These are phyloP conservation scores for Cyclocybe cylindracea DNA, from an alignment of 768 basidiomycete genomes.

Conservation along the genomic window DNA sequence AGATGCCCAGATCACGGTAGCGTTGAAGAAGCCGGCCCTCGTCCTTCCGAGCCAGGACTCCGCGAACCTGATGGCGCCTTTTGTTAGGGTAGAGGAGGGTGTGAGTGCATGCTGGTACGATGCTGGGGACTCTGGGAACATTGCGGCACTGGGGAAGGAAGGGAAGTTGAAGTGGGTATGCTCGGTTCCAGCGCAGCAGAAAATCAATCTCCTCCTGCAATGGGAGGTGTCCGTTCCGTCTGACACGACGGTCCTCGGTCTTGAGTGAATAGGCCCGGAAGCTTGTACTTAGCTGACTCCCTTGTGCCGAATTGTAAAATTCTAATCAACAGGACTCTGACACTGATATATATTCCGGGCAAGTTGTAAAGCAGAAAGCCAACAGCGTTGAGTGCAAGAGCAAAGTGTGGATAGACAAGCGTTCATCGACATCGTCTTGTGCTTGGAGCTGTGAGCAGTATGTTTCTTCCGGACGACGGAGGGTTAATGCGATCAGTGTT, in stretches of 20 bases:
- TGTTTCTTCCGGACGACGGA: no score
- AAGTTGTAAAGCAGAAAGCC: no score
- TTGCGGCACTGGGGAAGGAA: slow-evolving; percentile 30
- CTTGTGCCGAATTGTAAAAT: no score
- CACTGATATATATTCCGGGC: no score
- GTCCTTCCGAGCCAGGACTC: slow-evolving; percentile 7
- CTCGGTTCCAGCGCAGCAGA: slow-evolving; percentile 27
- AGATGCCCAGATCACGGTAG: slow-evolving; percentile 30
- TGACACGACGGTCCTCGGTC: slow-evolving; percentile 17
- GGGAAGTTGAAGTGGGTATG: slow-evolving; percentile 39
- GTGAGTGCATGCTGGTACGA: slow-evolving; percentile 34
- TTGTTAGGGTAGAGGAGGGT: slow-evolving; percentile 21
- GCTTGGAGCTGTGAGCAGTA: no score
- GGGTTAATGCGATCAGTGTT: no score
- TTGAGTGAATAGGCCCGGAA: neutral
- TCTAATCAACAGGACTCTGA: no score
- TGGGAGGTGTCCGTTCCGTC: slow-evolving; percentile 35
- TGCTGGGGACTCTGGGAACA: slow-evolving; percentile 25
- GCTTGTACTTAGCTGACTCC: no score
- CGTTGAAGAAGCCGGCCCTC: slow-evolving; percentile 28
- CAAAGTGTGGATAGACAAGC: no score
- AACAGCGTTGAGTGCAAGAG: no score
- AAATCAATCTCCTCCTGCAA: slow-evolving; percentile 28
- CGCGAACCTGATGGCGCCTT: slow-evolving; percentile 1
- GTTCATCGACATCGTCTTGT: no score